Conservation (phyloP, 2,329 filamentous ascomycete genomes). For the Neopestalotiopsis sp. region DNA sequence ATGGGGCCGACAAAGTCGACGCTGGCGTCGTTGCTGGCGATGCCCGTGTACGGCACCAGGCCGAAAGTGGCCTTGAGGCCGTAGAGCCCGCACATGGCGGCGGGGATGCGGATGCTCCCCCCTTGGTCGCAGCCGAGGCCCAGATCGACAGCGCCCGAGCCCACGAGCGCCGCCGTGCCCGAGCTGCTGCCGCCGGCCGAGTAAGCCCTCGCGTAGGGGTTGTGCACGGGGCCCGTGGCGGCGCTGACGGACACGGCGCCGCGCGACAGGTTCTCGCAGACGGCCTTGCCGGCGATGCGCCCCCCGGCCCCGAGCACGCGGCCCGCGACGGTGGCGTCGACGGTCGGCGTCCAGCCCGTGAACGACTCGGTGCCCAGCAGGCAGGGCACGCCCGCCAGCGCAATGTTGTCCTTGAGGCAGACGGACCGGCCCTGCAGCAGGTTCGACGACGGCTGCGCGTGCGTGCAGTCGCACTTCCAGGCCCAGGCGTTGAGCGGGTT, state of each 20-base stretch:
- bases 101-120: constrained; percentile 39
- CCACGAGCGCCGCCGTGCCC: constrained; percentile 48
- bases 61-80: constrained; percentile 39
- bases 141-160: constrained; percentile 35
- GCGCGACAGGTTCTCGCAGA: constrained; percentile 53
- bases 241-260: constrained; percentile 48
- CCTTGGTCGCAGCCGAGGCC: constrained; percentile 41
- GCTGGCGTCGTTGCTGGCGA: constrained; percentile 36
- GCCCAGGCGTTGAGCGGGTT: constrained; percentile 48
- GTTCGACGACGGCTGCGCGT: constrained; percentile 30
- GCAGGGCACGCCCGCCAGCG: constrained; percentile 47
- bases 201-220: constrained; percentile 50
- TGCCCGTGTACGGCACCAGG: constrained; percentile 40
- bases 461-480: constrained; percentile 42
- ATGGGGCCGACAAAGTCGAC: constrained; percentile 40
- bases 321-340: constrained; percentile 51
- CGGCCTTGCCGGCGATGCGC: constrained; percentile 45
- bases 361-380: constrained; percentile 48
- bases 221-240: constrained; percentile 51
- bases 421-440: constrained; percentile 21
- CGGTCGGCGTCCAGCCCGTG: constrained; percentile 40
- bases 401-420: constrained; percentile 52
- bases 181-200: constrained; percentile 53
- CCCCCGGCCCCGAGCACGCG: constrained; percentile 48
- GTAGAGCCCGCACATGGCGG: constrained; percentile 37